Evolutionary conservation across 305 asterid species (phyloP).

Genomic region (Solanum hybrid): DNA sequence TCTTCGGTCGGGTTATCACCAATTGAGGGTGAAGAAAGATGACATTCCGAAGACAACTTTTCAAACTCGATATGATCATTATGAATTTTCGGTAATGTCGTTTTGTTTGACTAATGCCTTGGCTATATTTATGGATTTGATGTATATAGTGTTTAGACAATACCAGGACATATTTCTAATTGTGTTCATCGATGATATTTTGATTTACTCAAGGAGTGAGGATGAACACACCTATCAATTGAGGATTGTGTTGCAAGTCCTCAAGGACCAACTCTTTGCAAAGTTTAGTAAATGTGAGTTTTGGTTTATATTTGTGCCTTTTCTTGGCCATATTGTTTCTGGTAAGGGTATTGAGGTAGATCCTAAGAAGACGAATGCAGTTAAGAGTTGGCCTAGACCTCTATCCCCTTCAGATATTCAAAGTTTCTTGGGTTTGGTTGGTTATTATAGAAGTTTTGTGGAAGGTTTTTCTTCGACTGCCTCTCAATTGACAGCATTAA

Average conservation of each 20-base stretch:
- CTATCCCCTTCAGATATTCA: background rate
- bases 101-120: background rate
- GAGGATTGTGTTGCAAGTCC: background rate
- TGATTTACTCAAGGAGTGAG: background rate
- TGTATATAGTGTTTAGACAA: no score
- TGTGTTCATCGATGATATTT: background rate
- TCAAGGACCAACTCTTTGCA: no score
- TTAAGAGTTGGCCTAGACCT: background rate
- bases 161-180: background rate
- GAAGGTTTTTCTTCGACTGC: background rate
- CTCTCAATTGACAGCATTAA: background rate
- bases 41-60: background rate
- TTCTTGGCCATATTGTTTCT: background rate
- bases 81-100: background rate
- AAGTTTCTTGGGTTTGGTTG: background rate
- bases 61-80: background rate
- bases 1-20: background rate
- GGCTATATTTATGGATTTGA: background rate
- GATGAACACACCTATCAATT: background rate
- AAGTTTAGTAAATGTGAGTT: background rate
- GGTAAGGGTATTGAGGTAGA: background rate
- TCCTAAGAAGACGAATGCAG: background rate
- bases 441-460: background rate
- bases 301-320: background rate
- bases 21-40: background rate